Conservation (phyloP, 73 alveolate genomes). For the Paramecium pentaurelia region DNA sequence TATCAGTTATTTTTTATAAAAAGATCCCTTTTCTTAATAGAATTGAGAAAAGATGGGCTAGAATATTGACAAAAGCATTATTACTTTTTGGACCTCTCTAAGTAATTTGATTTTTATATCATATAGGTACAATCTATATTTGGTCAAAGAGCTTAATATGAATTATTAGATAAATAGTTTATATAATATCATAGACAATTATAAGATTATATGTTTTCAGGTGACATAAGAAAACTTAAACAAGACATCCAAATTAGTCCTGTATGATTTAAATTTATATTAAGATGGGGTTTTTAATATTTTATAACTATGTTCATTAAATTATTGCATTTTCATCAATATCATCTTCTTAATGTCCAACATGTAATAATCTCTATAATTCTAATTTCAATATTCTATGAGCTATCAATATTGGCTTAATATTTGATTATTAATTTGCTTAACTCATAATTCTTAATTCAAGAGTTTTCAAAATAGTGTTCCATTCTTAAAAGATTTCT, state of each 20-base stretch:
- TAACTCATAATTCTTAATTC: conserved; percentile 43
- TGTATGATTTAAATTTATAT: neutral
- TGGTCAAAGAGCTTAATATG: neutral
- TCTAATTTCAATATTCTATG: conserved; percentile 52
- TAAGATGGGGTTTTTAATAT: neutral
- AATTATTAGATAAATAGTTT: neutral
- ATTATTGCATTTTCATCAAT: conserved; percentile 44
- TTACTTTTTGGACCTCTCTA: neutral
- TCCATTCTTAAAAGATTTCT: conserved; percentile 54
- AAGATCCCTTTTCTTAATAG: neutral
- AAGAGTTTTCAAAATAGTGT: conserved; percentile 1
- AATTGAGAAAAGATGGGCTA: neutral
- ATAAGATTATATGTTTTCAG: neutral
- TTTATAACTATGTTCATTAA: neutral
- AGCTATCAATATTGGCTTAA: conserved; percentile 56
- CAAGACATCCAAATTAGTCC: conserved; percentile 2
- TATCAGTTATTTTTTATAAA: neutral
- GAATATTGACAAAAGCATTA: neutral
- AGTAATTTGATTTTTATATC: neutral
- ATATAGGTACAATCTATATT: neutral
- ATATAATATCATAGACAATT: neutral
- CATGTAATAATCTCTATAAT: conserved; percentile 25
- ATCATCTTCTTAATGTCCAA: conserved; percentile 57
- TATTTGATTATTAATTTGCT: neutral
- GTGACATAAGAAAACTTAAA: neutral